Evolutionary conservation across 176 grass and related monocot genomes (phyloP).

Genomic region (Juncus effusus): DNA sequence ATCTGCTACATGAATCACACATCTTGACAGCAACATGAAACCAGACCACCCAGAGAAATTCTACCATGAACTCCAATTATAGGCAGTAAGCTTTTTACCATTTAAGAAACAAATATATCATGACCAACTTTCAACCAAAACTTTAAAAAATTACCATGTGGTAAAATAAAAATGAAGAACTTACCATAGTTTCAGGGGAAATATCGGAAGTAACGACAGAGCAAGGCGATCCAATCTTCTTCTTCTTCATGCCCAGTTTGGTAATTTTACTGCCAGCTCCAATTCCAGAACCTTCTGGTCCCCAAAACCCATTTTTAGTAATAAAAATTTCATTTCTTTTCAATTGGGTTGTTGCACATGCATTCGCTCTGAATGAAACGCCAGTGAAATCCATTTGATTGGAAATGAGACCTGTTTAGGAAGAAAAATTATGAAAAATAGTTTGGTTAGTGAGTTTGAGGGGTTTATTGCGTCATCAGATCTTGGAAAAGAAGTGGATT

Average conservation of each 20-base stretch:
- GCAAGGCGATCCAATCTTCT: conserved; percentile 30
- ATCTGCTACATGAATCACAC: no score
- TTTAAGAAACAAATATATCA: neutral
- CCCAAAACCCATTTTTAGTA: conserved; percentile 26
- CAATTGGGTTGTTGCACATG: conserved; percentile 37
- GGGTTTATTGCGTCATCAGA: no score
- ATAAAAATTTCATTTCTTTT: conserved; percentile 31
- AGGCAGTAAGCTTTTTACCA: neutral
- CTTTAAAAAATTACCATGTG: neutral
- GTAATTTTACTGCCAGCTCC: conserved; percentile 18
- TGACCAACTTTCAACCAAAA: conserved; percentile 1
- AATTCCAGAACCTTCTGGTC: conserved; percentile 27
- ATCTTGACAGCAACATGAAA: no score
- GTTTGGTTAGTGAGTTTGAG: no score
- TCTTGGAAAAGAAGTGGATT: no score
- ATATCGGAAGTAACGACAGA: conserved; percentile 56
- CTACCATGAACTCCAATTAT: neutral
- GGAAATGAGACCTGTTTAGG: conserved; percentile 2
- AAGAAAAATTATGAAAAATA: conserved; percentile 12
- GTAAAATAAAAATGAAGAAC: neutral
- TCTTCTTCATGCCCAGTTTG: conserved; percentile 33
- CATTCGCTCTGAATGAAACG: conserved; percentile 46
- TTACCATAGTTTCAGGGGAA: conserved; percentile 31
- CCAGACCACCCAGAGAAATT: no score
- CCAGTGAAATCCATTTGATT: conserved; percentile 56